Evolutionary conservation across 768 basidiomycete genomes (phyloP).

Genomic region (Floccularia luteovirens): DNA sequence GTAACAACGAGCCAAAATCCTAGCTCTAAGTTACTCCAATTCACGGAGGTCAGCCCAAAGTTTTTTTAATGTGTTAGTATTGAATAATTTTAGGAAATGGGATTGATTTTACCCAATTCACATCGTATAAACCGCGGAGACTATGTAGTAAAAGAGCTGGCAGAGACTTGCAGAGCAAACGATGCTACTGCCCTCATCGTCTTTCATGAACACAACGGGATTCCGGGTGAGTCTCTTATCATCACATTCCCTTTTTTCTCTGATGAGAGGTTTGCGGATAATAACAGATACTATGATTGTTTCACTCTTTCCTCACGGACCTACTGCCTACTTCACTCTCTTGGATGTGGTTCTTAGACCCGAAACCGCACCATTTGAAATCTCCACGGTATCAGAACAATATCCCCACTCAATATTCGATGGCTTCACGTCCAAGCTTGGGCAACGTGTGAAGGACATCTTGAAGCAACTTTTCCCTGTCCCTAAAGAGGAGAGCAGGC

Average conservation of each 20-base stretch:
- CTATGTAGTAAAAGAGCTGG: conserved; percentile 91
- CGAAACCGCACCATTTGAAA: conserved; percentile 78
- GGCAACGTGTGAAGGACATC: conserved; percentile 75
- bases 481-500: conserved; percentile 94
- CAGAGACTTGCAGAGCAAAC: conserved; percentile 92
- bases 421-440: conserved; percentile 82
- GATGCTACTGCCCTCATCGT: conserved; percentile 91
- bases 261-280: conserved; percentile 1
- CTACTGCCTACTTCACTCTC: conserved; percentile 86
- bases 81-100: conserved; percentile 66
- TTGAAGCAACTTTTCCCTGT: conserved; percentile 93
- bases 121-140: conserved; percentile 96
- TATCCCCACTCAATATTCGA: conserved; percentile 98
- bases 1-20: conserved; percentile 97
- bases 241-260: background rate
- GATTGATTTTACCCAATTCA: conserved; percentile 94
- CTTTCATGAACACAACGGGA: conserved; percentile 93
- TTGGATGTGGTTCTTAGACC: conserved; percentile 91
- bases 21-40: conserved; percentile 89
- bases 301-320: conserved; percentile 93
- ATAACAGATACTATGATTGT: conserved; percentile 81
- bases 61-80: background rate
- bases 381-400: conserved; percentile 94
- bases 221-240: conserved; percentile 53
- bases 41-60: conserved; percentile 71